Evolutionary conservation across 768 basidiomycete genomes (phyloP).

Genomic region (Pleurotus salmoneostramineus): DNA sequence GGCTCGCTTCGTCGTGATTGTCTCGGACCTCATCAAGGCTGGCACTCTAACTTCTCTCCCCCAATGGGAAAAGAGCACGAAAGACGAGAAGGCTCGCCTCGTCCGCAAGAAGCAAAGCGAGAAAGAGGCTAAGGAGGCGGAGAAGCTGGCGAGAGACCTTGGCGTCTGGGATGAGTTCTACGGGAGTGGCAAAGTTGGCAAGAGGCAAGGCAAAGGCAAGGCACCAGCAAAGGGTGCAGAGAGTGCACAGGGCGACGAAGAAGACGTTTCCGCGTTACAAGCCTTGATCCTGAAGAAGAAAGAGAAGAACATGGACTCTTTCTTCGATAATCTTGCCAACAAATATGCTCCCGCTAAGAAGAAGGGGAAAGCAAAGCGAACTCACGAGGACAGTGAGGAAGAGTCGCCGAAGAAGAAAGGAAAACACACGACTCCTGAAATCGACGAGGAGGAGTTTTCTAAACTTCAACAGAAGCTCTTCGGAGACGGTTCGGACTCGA

Average conservation of each 20-base stretch:
- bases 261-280: slow-evolving; percentile 65
- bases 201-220: slow-evolving; percentile 53
- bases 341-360: slow-evolving; percentile 62
- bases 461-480: slow-evolving; percentile 56
- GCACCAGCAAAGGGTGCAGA: slow-evolving; percentile 33
- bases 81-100: slow-evolving; percentile 77
- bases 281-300: slow-evolving; percentile 80
- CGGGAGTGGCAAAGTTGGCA: slow-evolving; percentile 65
- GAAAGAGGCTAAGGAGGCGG: slow-evolving; percentile 84
- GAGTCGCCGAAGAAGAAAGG: slow-evolving; percentile 50
- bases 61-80: slow-evolving; percentile 66
- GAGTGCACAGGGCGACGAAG: slow-evolving; percentile 40
- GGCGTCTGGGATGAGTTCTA: slow-evolving; percentile 96
- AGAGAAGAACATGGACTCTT: slow-evolving; percentile 59
- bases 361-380: slow-evolving; percentile 53
- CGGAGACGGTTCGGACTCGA: slow-evolving; percentile 30
- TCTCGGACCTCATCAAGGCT: slow-evolving; percentile 64
- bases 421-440: slow-evolving; percentile 44
- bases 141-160: slow-evolving; percentile 76
- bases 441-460: slow-evolving; percentile 64
- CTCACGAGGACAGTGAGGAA: slow-evolving; percentile 33
- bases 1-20: slow-evolving; percentile 66
- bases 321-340: slow-evolving; percentile 70
- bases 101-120: slow-evolving; percentile 69
- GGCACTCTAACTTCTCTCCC: slow-evolving; percentile 52